Base-by-base conservation (phyloP, 2,329 filamentous ascomycete species). In the Aureobasidium musti region DNA sequence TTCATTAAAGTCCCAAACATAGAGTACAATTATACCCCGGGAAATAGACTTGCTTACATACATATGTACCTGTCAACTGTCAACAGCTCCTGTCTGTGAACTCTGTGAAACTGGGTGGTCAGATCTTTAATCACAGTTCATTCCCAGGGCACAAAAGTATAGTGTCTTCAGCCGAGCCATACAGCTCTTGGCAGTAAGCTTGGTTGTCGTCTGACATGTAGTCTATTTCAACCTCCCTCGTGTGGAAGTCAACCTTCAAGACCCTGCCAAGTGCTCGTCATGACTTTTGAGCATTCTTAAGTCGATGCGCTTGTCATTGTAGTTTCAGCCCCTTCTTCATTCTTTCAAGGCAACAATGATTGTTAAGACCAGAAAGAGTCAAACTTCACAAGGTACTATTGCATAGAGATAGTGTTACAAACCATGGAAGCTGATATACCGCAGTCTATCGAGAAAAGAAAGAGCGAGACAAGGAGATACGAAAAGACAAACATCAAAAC, bases 351-450 rank as follows among this genome's bases (percentile, higher is more conserved):
- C 8, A 21, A 47, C 2, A 8, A 23, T 21, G n/a, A 5, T 47
- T 4, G n/a, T 23, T 21, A 11, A 47, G 21, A 23, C 13, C 2
- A 10, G 1, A 10, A 21, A 21, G n/a, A 21, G 30, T 23, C 50
- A 35, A 35, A n/a, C 5, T 21, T 21, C n/a, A n/a, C 11, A 1
- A 54, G 30, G 10, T 2, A 35, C 30, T 6, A 11, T n/a, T 8
- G n/a, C 8, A 3, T 3, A 28, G 14, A 28, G 35, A 41, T 19
- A 0, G 19, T 57, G 52, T 28, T 57, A 35, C 35, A 57, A 57
- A 41, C 53, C 53, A 57, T 52, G 14, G 26, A n/a, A 52, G 17
- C 26, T 57, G 35, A 41, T 28, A 54, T 54, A 54, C 50, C 35
- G 50, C 19, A 19, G 3, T 39, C 21, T 37, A 49, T 17, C n/a